These are phyloP conservation scores for Puccinia triticina DNA, from an alignment of 1,284 basidiomycete species.

Conservation along the genomic window DNA sequence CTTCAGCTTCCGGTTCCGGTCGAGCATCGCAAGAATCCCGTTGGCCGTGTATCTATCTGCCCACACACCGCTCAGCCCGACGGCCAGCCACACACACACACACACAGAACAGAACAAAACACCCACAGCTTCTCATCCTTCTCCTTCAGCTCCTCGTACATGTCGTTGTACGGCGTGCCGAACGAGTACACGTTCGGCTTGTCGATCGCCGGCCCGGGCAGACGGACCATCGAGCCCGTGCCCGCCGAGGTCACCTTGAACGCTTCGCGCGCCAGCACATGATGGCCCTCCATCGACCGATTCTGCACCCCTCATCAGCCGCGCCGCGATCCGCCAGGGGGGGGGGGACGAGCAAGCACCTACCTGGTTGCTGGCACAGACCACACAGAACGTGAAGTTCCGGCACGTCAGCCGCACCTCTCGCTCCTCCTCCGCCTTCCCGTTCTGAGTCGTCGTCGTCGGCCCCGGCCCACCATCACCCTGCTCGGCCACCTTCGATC, in stretches of 20 bases:
- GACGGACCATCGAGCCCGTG: conserved; percentile 92
- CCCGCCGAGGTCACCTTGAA: conserved; percentile 90
- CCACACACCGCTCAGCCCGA: too few species aligned
- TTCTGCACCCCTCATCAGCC: too few species aligned
- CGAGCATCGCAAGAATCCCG: conserved; percentile 94
- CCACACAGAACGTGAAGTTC: conserved; percentile 58
- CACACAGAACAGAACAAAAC: too few species aligned
- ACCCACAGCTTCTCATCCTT: conserved; percentile 85
- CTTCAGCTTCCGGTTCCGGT: conserved; percentile 91
- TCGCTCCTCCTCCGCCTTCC: conserved; percentile 17
- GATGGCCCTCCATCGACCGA: conserved; percentile 97
- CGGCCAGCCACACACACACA: too few species aligned
- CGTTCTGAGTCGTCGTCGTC: not conserved
- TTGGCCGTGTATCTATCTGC: conserved; percentile 91
- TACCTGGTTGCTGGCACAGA: conserved; percentile 59
- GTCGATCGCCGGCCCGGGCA: conserved; percentile 94
- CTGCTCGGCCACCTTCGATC: too few species aligned
- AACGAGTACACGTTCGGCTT: conserved; percentile 97
- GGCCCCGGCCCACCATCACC: not conserved
- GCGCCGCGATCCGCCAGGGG: too few species aligned
- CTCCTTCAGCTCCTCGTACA: conserved; percentile 85
- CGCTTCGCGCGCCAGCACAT: conserved; percentile 85
- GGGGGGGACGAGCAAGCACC: too few species aligned
- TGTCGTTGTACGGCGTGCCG: conserved; percentile 96
- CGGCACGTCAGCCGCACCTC: conserved; percentile 33